Base-by-base conservation (phyloP, 768 basidiomycete genomes). In the Trametes cubensis region DNA sequence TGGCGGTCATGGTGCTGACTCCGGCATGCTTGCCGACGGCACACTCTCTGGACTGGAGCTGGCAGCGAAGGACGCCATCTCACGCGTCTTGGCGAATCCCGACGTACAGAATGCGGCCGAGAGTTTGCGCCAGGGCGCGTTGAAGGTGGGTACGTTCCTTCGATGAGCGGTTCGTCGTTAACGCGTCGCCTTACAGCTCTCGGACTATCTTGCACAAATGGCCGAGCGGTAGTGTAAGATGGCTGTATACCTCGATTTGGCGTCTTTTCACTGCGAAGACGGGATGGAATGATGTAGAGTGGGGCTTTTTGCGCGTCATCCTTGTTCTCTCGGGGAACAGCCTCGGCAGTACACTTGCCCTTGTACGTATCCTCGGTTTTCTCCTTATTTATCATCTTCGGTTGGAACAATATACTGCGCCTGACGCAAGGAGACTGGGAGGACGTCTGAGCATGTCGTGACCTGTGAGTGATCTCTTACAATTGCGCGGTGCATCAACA, bases 101-200 rank as follows among this genome's bases (percentile, higher is more conserved):
- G 93, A 96, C 66, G 91, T 95, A 28, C 93, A 94, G 78, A 91
- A 88, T 67, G 80, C 88, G 17, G 88, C 85, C 1, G 92, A 94
- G 68, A 90, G 79, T 59, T 85, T 96, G 53, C 77, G 94, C 66
- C 76, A 81, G 6, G 90, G 92, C 0, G 94, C 92, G 17, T 75
- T 96, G 66, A 95, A 93, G 85, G 90, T 93, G 55, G 58, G 82
- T 76, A 3, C 30, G 6, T 17, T 41, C 34, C 66, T 60, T 18
- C n/a, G 45, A 7, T 34, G 50, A 46, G 21, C 30, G 1, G 8
- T 6, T 15, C 26, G 38, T 28, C 14, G 17, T 42, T 34, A 8
- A 51, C 48, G 46, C 50, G 20, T 30, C 26, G n/a, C 34, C 68
- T 23, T 55, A 25, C 59, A 84, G 83, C 77, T 87, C 34, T 85